These are phyloP conservation scores for Cyclotella atomus DNA, from an alignment of 108 stramenopile species.

Conservation along the genomic window DNA sequence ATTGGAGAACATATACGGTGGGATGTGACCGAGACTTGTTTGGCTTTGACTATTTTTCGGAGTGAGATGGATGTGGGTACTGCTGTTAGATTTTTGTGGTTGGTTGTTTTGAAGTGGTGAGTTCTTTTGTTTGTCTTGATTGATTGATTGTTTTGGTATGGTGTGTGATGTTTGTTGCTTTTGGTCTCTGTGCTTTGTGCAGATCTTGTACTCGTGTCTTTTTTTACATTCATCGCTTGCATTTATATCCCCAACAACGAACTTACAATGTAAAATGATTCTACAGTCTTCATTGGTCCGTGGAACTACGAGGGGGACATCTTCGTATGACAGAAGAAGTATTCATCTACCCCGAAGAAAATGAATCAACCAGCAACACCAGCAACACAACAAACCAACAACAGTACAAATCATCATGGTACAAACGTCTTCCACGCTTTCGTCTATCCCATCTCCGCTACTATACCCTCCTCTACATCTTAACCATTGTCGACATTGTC, in stretches of 20 bases:
- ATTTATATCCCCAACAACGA: too few species aligned
- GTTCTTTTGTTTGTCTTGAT: neutral
- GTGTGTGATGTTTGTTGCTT: neutral
- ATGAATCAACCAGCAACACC: constrained; percentile 14
- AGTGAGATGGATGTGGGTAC: constrained; percentile 87
- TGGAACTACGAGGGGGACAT: constrained; percentile 88
- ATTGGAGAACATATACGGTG: constrained; percentile 93
- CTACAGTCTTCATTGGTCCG: constrained; percentile 91
- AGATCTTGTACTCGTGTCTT: too few species aligned
- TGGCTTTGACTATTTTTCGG: constrained; percentile 98
- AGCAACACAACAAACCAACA: constrained; percentile 13
- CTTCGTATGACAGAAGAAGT: constrained; percentile 90
- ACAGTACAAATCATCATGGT: constrained; percentile 34
- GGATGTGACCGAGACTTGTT: constrained; percentile 96
- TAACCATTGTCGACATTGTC: constrained; percentile 66
- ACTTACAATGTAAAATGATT: too few species aligned
- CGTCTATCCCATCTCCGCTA: constrained; percentile 59
- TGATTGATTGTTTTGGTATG: neutral
- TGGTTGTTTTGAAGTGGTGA: constrained; percentile 88
- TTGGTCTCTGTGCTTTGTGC: neutral
- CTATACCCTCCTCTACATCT: constrained; percentile 54
- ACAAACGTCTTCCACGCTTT: constrained; percentile 38
- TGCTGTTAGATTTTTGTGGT: constrained; percentile 78
- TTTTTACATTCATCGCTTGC: too few species aligned
- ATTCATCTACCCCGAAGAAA: constrained; percentile 44